Evolutionary conservation across 106 monocot species (phyloP), one percentile per base, ranked within the genome.

Genomic region (Phalaenopsis equestris): DNA sequence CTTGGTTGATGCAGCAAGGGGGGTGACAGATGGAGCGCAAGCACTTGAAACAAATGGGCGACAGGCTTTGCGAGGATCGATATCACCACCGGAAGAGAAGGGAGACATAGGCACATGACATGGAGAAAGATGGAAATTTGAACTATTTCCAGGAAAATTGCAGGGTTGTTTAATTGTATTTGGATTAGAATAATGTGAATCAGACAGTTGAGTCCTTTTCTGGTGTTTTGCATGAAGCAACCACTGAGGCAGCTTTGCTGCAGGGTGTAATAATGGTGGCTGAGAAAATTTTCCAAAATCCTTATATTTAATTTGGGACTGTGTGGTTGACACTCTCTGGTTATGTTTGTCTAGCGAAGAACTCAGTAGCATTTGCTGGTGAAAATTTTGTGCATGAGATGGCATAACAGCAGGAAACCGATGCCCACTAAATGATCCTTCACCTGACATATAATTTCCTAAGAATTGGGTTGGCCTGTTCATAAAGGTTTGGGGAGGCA

Each of bases 231-330:
- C 76, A 76, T 86, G 79, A 16, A 86, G 17, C 41, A 86, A n/a
- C 86, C 89, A 89, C 74, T 77, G 84, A 45, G 84, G 84, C 67
- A 86, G 78, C 21, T 80, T 84, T 19, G 67, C n/a, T 41, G 86
- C 39, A 56, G 83, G 48, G 8, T 80, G 77, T 38, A n/a, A 3
- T 3, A 76, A 78, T 77, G 83, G 57, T 55, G 56, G 65, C 75
- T 80, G 72, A 5, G 55, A 11, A 67, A 52, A 73, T 41, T 75
- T 84, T 56, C 78, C 46, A 75, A 67, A 43, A 39, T 83, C 73
- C 17, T 78, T 74, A 11, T 42, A 73, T n/a, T 23, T 75, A 78
- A 84, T 47, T 14, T 86, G 70, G 30, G 79, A 81, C 14, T 75
- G 37, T 75, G 75, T 67, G 75, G 76, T 73, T 65, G 86, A 78